These are phyloP conservation scores for Neurospora terricola DNA, from an alignment of 495 filamentous ascomycete species.

Conservation along the genomic window DNA sequence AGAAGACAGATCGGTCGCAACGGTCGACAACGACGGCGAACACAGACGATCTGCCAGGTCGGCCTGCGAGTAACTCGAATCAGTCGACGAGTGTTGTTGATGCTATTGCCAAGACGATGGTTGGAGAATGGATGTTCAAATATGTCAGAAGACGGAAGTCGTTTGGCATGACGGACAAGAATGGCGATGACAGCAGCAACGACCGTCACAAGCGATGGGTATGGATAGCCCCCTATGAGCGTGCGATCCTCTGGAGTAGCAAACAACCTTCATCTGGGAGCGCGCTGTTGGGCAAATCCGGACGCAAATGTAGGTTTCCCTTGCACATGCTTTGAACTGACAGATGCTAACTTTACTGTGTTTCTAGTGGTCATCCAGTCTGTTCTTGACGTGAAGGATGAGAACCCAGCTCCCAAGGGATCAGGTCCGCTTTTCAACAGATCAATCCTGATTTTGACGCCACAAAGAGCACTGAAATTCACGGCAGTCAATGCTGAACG, in stretches of 20 bases:
- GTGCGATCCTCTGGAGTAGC: slow-evolving; percentile 95
- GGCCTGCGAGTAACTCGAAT: slow-evolving; percentile 48
- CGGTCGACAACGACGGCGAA: slow-evolving; percentile 46
- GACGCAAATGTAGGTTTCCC: slow-evolving; percentile 73
- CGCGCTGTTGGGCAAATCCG: slow-evolving; percentile 88
- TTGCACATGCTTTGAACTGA: neutral
- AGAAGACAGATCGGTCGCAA: slow-evolving; percentile 38
- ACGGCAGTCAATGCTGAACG: slow-evolving; percentile 74
- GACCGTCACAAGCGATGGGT: slow-evolving; percentile 94
- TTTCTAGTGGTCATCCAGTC: slow-evolving; percentile 82
- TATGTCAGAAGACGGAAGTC: slow-evolving; percentile 89
- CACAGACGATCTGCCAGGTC: slow-evolving; percentile 36
- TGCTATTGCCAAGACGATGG: slow-evolving; percentile 96
- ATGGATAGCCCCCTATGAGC: slow-evolving; percentile 93
- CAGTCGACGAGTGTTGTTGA: slow-evolving; percentile 84
- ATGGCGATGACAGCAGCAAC: slow-evolving; percentile 47
- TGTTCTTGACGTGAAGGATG: slow-evolving; percentile 91
- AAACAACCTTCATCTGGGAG: slow-evolving; percentile 86
- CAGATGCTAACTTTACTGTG: neutral
- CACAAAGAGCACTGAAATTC: slow-evolving; percentile 89
- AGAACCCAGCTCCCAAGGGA: slow-evolving; percentile 76
- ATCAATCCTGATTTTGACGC: slow-evolving; percentile 90
- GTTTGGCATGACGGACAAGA: slow-evolving; percentile 69
- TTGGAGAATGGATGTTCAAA: slow-evolving; percentile 99
- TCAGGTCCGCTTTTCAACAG: slow-evolving; percentile 64